phyloP scores from a whole-genome alignment of 1,284 basidiomycete species.

The Cryptococcus sp. region DNA sequence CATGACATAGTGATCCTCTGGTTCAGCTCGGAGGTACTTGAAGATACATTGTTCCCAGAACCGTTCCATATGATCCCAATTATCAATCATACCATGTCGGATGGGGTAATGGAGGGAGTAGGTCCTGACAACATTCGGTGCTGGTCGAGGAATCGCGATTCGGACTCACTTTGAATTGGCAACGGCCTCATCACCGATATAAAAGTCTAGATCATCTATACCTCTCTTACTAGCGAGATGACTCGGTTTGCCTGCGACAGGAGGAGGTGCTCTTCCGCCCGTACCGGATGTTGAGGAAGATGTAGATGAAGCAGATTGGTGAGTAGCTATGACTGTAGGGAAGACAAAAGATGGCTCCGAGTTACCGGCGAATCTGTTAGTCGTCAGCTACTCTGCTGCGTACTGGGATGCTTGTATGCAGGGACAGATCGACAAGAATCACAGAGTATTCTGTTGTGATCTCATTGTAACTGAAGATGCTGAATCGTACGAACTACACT shows the following conservation, averaged over 20 bases:
- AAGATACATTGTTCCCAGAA: slow-evolving; percentile 99
- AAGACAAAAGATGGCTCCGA: slow-evolving; percentile 98
- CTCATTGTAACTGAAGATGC: not conserved
- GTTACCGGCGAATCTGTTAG: slow-evolving; percentile 86
- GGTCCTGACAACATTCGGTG: slow-evolving; percentile 50
- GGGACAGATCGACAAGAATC: not conserved
- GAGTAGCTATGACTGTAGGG: slow-evolving; percentile 90
- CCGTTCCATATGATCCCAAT: slow-evolving; percentile 99
- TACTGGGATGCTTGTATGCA: not conserved
- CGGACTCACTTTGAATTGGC: slow-evolving; percentile 70
- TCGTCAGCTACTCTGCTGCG: not conserved
- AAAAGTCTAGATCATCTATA: slow-evolving; percentile 98
- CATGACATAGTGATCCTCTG: slow-evolving; percentile 98
- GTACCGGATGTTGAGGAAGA: slow-evolving; percentile 52
- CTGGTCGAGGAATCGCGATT: not conserved
- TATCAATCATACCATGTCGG: slow-evolving; percentile 96
- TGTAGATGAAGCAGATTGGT: slow-evolving; percentile 48
- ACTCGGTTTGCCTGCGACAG: slow-evolving; percentile 68
- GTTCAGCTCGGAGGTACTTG: slow-evolving; percentile 97
- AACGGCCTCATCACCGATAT: slow-evolving; percentile 96
- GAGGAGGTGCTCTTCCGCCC: slow-evolving; percentile 49
- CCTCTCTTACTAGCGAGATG: slow-evolving; percentile 94
- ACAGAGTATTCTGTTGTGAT: not conserved
- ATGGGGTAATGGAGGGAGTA: slow-evolving; percentile 97
- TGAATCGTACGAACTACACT: slow-evolving; percentile 25